A percentile compares a stretch with the other conserved stretches of the same genome.
phyloP scores from a whole-genome alignment of 345 rosid genomes.

The Melastoma malabathricum region DNA sequence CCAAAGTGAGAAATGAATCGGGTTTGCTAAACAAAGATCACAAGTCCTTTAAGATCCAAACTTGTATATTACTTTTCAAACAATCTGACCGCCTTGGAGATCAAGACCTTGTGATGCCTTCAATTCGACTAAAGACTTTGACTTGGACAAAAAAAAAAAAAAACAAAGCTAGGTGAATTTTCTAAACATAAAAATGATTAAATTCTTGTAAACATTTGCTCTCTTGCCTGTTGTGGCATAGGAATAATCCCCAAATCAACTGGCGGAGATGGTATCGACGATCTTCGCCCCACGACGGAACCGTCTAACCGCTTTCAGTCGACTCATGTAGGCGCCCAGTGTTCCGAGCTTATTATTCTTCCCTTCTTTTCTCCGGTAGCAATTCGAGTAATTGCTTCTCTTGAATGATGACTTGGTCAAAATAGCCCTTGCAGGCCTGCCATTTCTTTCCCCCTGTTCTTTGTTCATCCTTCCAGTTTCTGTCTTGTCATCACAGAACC shows the following conservation, averaged over 20 bases:
- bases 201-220: too few species aligned
- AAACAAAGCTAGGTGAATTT: too few species aligned
- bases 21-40: neutral
- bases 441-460: conserved; percentile 12
- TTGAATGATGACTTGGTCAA: conserved; percentile 8
- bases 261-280: conserved; percentile 7
- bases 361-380: conserved; percentile 9
- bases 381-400: conserved; percentile 5
- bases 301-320: conserved; percentile 18
- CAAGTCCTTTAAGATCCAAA: too few species aligned
- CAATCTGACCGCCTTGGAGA: too few species aligned
- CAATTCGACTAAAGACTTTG: too few species aligned
- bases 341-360: conserved; percentile 3
- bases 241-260: neutral
- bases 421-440: conserved; percentile 9
- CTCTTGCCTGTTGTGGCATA: neutral
- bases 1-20: neutral
- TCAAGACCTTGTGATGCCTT: too few species aligned
- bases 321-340: conserved; percentile 14
- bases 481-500: conserved; percentile 23
- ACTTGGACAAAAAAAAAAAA: too few species aligned
- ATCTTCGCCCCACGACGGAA: conserved; percentile 26
- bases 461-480: conserved; percentile 8
- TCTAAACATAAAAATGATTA: too few species aligned
- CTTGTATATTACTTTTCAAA: too few species aligned